phyloP scores from a whole-genome alignment of 371 early-diverging fungal species.

The Mucor indicus region DNA sequence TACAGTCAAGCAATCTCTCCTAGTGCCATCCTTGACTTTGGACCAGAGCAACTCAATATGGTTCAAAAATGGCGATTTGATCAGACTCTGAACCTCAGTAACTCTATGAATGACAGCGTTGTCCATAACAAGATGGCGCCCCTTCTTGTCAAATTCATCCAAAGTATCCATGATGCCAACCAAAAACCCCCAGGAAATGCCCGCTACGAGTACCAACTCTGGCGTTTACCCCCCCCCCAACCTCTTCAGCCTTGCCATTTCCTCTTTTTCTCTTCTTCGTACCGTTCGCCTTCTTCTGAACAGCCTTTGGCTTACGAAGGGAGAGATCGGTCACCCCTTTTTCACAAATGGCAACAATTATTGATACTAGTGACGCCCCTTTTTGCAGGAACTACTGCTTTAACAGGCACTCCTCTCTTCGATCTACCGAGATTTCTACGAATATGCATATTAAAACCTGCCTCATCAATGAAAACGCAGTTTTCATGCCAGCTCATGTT shows the following conservation, averaged over 20 bases:
- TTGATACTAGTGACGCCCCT: slow-evolving; percentile 4
- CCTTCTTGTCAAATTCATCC: no score
- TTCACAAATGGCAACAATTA: slow-evolving; percentile 6
- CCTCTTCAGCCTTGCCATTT: not conserved
- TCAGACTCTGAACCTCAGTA: slow-evolving; percentile 5
- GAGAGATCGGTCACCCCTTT: slow-evolving; percentile 4
- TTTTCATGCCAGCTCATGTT: not conserved
- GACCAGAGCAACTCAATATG: slow-evolving; percentile 12
- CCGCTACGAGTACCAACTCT: slow-evolving; percentile 12
- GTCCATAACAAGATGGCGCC: no score
- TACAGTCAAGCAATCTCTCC: slow-evolving; percentile 13
- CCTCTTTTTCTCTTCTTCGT: slow-evolving; percentile 5
- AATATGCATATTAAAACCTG: no score
- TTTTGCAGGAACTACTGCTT: slow-evolving; percentile 1
- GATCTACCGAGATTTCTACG: no score
- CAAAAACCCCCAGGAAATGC: no score
- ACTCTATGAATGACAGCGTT: no score
- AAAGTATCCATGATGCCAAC: no score
- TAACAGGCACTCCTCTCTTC: slow-evolving; percentile 5
- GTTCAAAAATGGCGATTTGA: slow-evolving; percentile 16
- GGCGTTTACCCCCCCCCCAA: slow-evolving; percentile 6
- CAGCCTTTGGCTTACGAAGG: slow-evolving; percentile 7
- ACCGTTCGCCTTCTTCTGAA: not conserved
- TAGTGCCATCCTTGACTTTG: slow-evolving; percentile 11
- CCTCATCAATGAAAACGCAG: slow-evolving; percentile 9